These are phyloP conservation scores for Bidens hawaiensis DNA, from an alignment of 140 eudicot species.

Conservation along the genomic window DNA sequence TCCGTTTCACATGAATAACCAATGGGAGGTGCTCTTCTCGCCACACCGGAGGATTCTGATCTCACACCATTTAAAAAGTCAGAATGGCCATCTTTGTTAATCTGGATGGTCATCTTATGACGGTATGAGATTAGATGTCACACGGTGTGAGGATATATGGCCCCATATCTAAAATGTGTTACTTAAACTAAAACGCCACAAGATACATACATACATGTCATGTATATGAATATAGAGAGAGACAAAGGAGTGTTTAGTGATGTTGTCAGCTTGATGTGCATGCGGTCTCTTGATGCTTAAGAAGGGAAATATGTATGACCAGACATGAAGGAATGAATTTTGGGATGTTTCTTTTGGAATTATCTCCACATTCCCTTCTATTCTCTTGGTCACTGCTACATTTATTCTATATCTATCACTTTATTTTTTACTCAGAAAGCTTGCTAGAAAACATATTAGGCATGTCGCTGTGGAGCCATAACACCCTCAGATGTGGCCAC, in stretches of 20 bases:
- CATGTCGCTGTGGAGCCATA: no score
- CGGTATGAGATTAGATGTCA: no score
- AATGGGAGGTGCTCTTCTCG: no score
- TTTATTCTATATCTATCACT: slow-evolving; percentile 2
- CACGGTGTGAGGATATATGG: no score
- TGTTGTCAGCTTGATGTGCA: slow-evolving; percentile 44
- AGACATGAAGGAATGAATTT: slow-evolving; percentile 25
- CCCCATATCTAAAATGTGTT: not conserved
- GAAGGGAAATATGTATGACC: slow-evolving; percentile 19
- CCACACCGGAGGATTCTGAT: no score
- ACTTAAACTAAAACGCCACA: not conserved
- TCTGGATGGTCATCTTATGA: no score
- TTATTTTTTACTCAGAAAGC: not conserved
- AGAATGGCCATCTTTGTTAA: no score
- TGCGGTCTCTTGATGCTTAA: slow-evolving; percentile 32
- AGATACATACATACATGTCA: not conserved
- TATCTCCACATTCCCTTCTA: slow-evolving; percentile 37
- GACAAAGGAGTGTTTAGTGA: not conserved
- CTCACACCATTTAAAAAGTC: no score
- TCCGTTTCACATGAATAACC: no score
- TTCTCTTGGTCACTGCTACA: slow-evolving; percentile 26
- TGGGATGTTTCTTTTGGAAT: slow-evolving; percentile 38
- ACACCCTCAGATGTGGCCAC: no score
- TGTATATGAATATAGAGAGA: not conserved
- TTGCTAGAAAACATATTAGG: not conserved